Evolutionary conservation across 768 basidiomycete species (phyloP).

Genomic region (Postia placenta): DNA sequence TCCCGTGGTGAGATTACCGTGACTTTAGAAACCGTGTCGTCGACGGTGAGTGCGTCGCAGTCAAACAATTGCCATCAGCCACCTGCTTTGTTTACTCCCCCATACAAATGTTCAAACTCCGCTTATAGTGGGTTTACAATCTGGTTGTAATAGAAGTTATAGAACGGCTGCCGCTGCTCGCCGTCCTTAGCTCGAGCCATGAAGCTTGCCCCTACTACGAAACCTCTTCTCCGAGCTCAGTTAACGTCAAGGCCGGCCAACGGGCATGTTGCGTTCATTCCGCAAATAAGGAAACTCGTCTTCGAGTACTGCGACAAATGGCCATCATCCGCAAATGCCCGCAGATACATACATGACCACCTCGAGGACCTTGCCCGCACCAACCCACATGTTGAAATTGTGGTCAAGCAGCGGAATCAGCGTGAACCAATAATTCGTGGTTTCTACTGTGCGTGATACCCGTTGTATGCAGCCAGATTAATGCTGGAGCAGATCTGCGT

Average conservation of each 20-base stretch:
- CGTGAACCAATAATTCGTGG: slow-evolving; percentile 79
- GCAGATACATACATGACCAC: slow-evolving; percentile 60
- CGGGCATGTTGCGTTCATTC: slow-evolving; percentile 68
- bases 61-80: not conserved
- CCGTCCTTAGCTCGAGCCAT: no score
- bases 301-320: slow-evolving; percentile 85
- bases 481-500: slow-evolving; percentile 12
- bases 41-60: slow-evolving; percentile 6
- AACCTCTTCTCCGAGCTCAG: slow-evolving; percentile 39
- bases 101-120: slow-evolving; percentile 22
- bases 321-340: slow-evolving; percentile 68
- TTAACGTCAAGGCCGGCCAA: slow-evolving; percentile 62
- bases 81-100: not conserved
- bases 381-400: slow-evolving; percentile 82
- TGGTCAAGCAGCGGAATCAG: slow-evolving; percentile 68
- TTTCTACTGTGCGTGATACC: slow-evolving; percentile 59
- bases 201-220: slow-evolving; percentile 24
- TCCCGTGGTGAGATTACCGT: slow-evolving; percentile 18
- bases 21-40: slow-evolving; percentile 17
- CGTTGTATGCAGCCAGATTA: slow-evolving; percentile 1
- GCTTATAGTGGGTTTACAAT: slow-evolving; percentile 11
- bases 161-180: no score
- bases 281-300: slow-evolving; percentile 79
- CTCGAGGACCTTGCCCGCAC: slow-evolving; percentile 58
- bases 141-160: no score